These are phyloP conservation scores for Aspergillus fischeri DNA, from an alignment of 2,329 filamentous ascomycete genomes.

Conservation along the genomic window DNA sequence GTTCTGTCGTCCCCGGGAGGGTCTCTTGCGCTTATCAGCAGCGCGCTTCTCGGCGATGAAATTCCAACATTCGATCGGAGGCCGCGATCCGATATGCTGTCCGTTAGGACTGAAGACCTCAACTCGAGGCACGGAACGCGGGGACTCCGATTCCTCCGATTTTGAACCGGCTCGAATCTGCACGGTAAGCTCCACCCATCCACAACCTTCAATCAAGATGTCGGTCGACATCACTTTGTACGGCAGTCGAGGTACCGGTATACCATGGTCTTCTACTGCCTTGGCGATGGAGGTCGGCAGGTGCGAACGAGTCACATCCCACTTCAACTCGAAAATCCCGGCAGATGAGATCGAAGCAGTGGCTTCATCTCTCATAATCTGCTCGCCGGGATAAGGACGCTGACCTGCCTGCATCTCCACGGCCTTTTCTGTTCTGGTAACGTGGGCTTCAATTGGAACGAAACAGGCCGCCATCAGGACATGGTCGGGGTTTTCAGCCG, in stretches of 20 bases:
- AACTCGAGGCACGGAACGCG: constrained; percentile 54
- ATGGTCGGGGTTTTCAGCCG: constrained; percentile 61
- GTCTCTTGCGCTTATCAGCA: constrained; percentile 26
- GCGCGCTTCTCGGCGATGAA: constrained; percentile 30
- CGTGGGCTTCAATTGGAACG: constrained; percentile 69
- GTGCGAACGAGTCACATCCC: constrained; percentile 78
- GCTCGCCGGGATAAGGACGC: constrained; percentile 56
- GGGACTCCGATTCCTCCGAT: constrained; percentile 25
- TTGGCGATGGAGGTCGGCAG: constrained; percentile 69
- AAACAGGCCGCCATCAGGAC: constrained; percentile 82
- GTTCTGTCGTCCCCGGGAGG: constrained; percentile 19
- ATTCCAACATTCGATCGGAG: constrained; percentile 32
- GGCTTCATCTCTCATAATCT: constrained; percentile 58
- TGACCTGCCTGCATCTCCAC: constrained; percentile 65
- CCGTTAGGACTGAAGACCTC: constrained; percentile 85
- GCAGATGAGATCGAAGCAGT: constrained; percentile 62
- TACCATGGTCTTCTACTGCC: constrained; percentile 61
- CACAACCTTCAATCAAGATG: constrained; percentile 84
- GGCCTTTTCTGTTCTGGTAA: constrained; percentile 77
- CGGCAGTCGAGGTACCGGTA: constrained; percentile 52
- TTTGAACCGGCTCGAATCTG: constrained; percentile 64
- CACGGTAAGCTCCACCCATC: constrained; percentile 84
- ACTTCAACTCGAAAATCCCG: constrained; percentile 68
- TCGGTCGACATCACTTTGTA: constrained; percentile 78
- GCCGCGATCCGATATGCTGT: constrained; percentile 60